phyloP scores from a whole-genome alignment of 2,329 filamentous ascomycete genomes.

The Claviceps sp. region DNA sequence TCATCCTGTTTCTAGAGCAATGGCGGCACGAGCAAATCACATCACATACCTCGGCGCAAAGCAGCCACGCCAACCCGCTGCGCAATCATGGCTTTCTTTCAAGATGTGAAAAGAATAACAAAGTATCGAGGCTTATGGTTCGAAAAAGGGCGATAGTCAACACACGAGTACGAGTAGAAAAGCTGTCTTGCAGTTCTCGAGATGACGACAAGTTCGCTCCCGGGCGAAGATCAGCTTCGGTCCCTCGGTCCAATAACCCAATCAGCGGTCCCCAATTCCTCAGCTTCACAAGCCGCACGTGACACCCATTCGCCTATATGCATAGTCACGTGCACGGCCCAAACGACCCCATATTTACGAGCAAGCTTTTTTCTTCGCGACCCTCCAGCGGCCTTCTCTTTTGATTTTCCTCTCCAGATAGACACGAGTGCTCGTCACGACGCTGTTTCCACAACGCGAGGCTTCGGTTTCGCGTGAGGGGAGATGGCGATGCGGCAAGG shows the following conservation, averaged over 20 bases:
- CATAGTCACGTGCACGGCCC: constrained; percentile 10
- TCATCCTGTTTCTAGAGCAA: background rate
- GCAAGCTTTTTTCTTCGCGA: constrained; percentile 1
- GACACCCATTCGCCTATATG: constrained; percentile 9
- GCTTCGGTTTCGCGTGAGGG: constrained; percentile 7
- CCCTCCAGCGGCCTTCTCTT: constrained; percentile 13
- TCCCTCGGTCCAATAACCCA: constrained; percentile 32
- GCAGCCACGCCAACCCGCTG: constrained; percentile 45
- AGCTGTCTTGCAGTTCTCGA: background rate
- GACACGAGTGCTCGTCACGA: constrained; percentile 31
- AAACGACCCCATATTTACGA: background rate
- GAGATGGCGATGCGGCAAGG: constrained; percentile 19
- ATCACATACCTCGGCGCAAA: constrained; percentile 40
- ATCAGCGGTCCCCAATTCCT: constrained; percentile 25
- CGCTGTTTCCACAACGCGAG: constrained; percentile 9
- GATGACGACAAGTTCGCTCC: background rate
- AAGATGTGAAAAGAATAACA: background rate
- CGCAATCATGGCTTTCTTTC: constrained; percentile 32
- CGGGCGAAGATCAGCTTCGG: constrained; percentile 11
- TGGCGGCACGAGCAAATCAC: background rate
- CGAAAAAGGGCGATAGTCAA: background rate
- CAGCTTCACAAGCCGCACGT: constrained; percentile 18
- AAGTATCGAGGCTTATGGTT: background rate
- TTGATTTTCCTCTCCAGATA: constrained; percentile 34
- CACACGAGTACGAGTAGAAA: background rate